Evolutionary conservation across 2,329 filamentous ascomycete genomes (phyloP).

Genomic region (Delphinella strobiligena): DNA sequence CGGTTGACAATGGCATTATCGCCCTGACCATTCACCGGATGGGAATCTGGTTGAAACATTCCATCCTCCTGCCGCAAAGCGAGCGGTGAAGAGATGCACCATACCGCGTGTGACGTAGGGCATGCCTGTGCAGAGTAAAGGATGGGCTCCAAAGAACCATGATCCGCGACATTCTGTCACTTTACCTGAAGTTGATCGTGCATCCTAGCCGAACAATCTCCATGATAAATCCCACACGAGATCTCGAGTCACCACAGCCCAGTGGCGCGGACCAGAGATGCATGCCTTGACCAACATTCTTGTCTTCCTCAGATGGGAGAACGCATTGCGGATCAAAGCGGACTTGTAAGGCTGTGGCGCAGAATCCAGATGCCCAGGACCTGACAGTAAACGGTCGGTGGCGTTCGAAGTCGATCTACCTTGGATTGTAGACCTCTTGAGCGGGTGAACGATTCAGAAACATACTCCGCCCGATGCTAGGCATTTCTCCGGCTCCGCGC

Average conservation of each 20-base stretch:
- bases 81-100: neutral
- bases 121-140: neutral
- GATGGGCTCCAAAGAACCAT: neutral
- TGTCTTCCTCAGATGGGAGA: too few species aligned
- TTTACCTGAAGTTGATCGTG: neutral
- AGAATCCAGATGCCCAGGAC: neutral
- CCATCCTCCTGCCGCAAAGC: neutral
- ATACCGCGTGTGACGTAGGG: neutral
- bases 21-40: too few species aligned
- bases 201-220: neutral
- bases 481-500: neutral
- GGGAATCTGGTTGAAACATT: neutral
- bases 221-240: neutral
- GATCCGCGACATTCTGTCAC: neutral
- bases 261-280: too few species aligned
- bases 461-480: too few species aligned
- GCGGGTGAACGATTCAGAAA: neutral
- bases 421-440: too few species aligned
- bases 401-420: neutral
- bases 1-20: neutral
- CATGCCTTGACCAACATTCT: too few species aligned
- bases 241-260: neutral
- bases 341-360: too few species aligned
- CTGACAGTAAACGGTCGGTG: neutral
- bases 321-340: too few species aligned